Percentiles rank a stretch among this genome's conserved stretches.
Evolutionary conservation across 1,284 basidiomycete genomes (phyloP).

Genomic region (Leccinum subspadiceum): DNA sequence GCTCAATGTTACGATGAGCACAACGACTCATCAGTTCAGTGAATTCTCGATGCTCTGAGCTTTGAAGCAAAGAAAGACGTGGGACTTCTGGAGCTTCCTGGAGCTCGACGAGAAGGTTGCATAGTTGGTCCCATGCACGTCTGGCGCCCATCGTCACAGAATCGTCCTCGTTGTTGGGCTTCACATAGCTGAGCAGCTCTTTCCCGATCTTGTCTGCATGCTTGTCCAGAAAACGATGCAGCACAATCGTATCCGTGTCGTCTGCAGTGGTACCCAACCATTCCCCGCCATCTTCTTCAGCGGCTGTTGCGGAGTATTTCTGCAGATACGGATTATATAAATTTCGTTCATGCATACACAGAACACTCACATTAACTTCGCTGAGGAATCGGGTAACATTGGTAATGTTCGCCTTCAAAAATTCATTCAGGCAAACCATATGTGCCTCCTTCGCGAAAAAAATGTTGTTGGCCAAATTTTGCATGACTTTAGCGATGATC

Average conservation of each 20-base stretch:
- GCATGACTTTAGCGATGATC: conserved; percentile 87
- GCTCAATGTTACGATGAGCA: conserved; percentile 56
- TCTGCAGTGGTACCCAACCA: conserved; percentile 75
- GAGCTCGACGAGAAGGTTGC: conserved; percentile 73
- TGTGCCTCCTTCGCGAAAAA: conserved; percentile 87
- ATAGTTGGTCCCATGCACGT: conserved; percentile 74
- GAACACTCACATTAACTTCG: conserved; percentile 65
- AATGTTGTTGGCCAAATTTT: conserved; percentile 91
- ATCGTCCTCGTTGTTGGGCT: conserved; percentile 59
- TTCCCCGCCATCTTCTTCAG: conserved; percentile 62
- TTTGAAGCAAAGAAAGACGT: conserved; percentile 47
- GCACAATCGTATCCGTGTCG: conserved; percentile 76
- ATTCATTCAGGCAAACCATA: conserved; percentile 80
- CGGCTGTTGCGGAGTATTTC: conserved; percentile 52
- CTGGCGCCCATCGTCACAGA: conserved; percentile 61
- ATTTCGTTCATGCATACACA: not conserved
- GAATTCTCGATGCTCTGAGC: conserved; percentile 59
- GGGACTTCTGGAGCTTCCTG: conserved; percentile 71
- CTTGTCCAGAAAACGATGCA: conserved; percentile 81
- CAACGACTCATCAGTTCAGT: conserved; percentile 71
- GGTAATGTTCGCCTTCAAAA: conserved; percentile 74
- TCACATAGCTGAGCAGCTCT: conserved; percentile 72
- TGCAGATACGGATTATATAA: conserved; percentile 27
- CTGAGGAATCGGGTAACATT: conserved; percentile 82
- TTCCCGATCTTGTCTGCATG: conserved; percentile 84